Percentiles rank a stretch among this genome's conserved stretches.
These are phyloP conservation scores for Pisolithus albus DNA, from an alignment of 768 basidiomycete genomes.

Conservation along the genomic window DNA sequence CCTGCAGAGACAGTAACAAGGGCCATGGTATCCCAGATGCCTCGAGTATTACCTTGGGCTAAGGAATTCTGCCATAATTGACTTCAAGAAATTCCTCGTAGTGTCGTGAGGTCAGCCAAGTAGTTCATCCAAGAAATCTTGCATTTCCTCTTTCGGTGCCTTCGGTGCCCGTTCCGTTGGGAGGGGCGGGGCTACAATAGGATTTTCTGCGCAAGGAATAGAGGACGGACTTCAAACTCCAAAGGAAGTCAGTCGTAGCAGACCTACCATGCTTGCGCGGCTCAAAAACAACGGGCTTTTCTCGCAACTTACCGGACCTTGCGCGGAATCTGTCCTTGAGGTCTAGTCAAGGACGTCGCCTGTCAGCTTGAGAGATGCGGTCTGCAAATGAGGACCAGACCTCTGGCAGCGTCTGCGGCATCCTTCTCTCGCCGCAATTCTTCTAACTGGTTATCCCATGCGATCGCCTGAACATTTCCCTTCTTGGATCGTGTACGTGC, in stretches of 20 bases:
- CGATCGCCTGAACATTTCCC: conserved; percentile 55
- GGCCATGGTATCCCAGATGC: too few relatives aligned
- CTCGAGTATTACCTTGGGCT: too few relatives aligned
- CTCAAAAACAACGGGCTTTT: conserved; percentile 29
- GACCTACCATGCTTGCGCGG: conserved; percentile 34
- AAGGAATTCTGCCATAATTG: too few relatives aligned
- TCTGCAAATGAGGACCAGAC: conserved; percentile 31
- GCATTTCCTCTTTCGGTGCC: conserved; percentile 51
- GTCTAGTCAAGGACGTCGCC: conserved; percentile 31
- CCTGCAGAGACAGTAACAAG: too few relatives aligned
- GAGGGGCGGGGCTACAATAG: conserved; percentile 43
- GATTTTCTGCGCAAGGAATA: conserved; percentile 21
- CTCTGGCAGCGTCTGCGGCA: conserved; percentile 69
- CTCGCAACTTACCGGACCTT: conserved; percentile 43
- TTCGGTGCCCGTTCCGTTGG: conserved; percentile 32
- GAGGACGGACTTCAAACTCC: background rate
- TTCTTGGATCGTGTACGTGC: conserved; percentile 38
- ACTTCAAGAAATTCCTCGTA: too few relatives aligned
- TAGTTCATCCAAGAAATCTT: conserved; percentile 67
- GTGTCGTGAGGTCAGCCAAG: conserved; percentile 28
- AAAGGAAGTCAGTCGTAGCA: background rate
- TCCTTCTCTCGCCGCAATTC: conserved; percentile 63
- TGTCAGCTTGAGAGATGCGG: background rate
- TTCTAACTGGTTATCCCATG: conserved; percentile 65
- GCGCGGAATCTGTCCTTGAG: conserved; percentile 53